Evolutionary conservation across 2,329 filamentous ascomycete species (phyloP).

Genomic region (Pleoardoris graminearum): DNA sequence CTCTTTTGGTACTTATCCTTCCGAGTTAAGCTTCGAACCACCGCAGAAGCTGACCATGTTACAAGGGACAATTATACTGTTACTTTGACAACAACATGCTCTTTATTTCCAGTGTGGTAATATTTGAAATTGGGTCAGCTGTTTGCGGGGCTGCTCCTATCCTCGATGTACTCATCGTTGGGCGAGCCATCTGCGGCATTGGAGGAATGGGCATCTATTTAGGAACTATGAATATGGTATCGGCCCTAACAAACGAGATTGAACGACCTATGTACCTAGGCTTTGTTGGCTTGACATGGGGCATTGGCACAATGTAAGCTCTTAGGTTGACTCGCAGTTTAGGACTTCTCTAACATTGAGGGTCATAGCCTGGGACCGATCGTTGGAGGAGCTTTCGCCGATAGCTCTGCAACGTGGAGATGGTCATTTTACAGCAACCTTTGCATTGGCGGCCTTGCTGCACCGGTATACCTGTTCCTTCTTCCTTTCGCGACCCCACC

Average conservation of each 20-base stretch:
- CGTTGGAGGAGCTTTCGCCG: constrained; percentile 52
- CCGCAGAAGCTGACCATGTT: no score
- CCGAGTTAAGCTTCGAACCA: no score
- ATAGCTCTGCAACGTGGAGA: constrained; percentile 48
- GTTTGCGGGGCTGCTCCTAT: constrained; percentile 32
- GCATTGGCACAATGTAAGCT: constrained; percentile 43
- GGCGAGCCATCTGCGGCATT: constrained; percentile 50
- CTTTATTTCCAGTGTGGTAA: constrained; percentile 27
- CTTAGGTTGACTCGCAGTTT: neutral
- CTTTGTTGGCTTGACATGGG: constrained; percentile 42
- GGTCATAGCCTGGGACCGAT: constrained; percentile 47
- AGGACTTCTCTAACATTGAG: neutral
- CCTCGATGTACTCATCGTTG: constrained; percentile 41
- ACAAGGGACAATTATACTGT: no score
- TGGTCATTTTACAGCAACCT: constrained; percentile 7
- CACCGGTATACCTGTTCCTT: neutral
- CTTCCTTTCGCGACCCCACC: neutral
- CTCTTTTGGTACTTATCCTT: neutral
- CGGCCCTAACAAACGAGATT: constrained; percentile 27
- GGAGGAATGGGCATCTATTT: constrained; percentile 51
- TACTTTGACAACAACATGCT: constrained; percentile 52
- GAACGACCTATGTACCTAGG: constrained; percentile 42
- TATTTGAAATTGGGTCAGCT: constrained; percentile 35
- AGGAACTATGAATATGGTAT: constrained; percentile 32
- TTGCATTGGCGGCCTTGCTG: neutral